Conservation (phyloP, 768 basidiomycete genomes). For the Termitomyces sp. region DNA sequence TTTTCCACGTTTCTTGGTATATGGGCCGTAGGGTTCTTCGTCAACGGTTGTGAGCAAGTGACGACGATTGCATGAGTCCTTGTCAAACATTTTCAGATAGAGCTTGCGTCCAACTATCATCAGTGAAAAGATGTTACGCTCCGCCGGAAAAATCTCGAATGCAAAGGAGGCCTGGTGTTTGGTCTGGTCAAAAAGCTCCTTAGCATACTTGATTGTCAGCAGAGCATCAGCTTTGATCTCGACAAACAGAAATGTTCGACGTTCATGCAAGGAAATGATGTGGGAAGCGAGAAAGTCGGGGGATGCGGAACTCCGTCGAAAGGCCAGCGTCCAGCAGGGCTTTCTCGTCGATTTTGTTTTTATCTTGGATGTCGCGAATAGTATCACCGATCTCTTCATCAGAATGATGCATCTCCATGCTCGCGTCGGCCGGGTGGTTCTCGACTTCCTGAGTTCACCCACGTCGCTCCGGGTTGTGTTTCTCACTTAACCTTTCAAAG, state of each 20-base stretch:
- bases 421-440: not conserved
- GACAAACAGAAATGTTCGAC: no score
- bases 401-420: not conserved
- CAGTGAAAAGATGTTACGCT: not conserved
- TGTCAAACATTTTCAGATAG: not conserved
- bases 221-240: no score
- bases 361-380: not conserved
- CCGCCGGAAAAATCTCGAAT: not conserved
- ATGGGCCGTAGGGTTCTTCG: not conserved
- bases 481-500: not conserved
- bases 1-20: not conserved
- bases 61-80: not conserved
- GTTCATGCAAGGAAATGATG: no score
- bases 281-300: not conserved
- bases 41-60: not conserved
- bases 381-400: not conserved
- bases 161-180: not conserved
- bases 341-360: not conserved
- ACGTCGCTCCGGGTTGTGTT: not conserved
- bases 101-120: not conserved
- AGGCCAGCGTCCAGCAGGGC: not conserved
- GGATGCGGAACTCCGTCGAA: not conserved
- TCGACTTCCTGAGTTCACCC: not conserved
- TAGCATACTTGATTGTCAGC: not conserved
- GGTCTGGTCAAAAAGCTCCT: not conserved